Base-by-base conservation (phyloP, 768 basidiomycete genomes). In the Daedalea quercina region DNA sequence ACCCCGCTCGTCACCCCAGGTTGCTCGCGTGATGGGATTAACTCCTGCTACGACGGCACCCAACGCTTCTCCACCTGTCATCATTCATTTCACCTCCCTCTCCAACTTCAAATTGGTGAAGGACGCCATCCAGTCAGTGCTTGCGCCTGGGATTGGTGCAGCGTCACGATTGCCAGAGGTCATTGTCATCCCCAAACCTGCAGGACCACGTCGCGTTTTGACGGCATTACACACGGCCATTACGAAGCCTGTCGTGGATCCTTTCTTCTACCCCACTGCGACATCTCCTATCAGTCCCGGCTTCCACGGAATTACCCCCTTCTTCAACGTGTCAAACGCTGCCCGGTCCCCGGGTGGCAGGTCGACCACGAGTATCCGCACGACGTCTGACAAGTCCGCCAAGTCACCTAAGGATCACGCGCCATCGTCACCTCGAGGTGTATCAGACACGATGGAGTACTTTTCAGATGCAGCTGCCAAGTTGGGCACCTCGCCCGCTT, bases 181-280 rank as follows among this genome's bases (percentile, higher is more conserved):
- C 25, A 90, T 98, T 79, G 91, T 99, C 59, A 86, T 98, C 35
- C 95, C 94, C 20, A 99, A 98, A 69, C 95, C 95, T 9, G 94
- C 90, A 17, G 95, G 96, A 3, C 96, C 96, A 7, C 82, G 95
- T 35, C 83, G 95, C 9, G 85, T 97, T 60, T 73, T 99, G 59
- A 94, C 94, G 20, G 88, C 94, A 23, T 73, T 99, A 17, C 88
- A 95, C 65, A 97, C 91, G 3, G 94, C 94, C 1, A 77, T 90
- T 46, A 87, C 81, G 9, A 89, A 85, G 58, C 94, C 96, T 0
- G 64, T 81, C 11, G 82, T 99, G 26, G 95, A 99, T 64, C 90
- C 94, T 0, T 88, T 85, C 67, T 96, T 98, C 63, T 69, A 80
- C 0, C 95, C 96, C n/a, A 98, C 92, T 56, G 95, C 95, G 0